Conservation (phyloP, 129 eudicot species). For the Escallonia herrerae region DNA sequence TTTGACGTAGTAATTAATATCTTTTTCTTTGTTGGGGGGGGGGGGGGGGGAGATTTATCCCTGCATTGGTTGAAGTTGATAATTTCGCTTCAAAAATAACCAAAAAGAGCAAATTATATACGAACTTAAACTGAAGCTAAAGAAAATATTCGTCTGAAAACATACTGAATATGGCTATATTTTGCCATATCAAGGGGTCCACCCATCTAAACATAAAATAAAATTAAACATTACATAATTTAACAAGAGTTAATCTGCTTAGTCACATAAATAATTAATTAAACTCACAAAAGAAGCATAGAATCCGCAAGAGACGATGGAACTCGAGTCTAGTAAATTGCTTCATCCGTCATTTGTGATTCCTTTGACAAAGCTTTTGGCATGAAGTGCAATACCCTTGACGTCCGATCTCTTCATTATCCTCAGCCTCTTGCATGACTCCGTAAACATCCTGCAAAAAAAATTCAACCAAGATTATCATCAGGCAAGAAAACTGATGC, state of each 20-base stretch:
- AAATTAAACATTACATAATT: neutral
- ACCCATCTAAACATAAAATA: too few species aligned
- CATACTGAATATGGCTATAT: too few species aligned
- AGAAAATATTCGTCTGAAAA: too few species aligned
- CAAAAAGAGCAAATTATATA: too few species aligned
- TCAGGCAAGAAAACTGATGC: too few species aligned
- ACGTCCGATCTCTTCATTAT: slow-evolving; percentile 47
- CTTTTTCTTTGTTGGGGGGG: too few species aligned
- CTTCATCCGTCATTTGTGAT: neutral
- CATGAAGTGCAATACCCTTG: slow-evolving; percentile 27
- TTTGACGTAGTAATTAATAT: too few species aligned
- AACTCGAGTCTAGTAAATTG: neutral
- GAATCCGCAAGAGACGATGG: neutral
- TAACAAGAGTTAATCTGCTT: neutral
- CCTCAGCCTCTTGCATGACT: slow-evolving; percentile 67
- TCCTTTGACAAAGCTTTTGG: slow-evolving; percentile 28
- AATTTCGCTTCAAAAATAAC: too few species aligned
- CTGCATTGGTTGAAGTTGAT: too few species aligned
- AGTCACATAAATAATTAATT: neutral
- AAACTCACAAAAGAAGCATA: neutral
- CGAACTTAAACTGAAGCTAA: too few species aligned
- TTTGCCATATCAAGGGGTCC: neutral
- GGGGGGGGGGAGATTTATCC: too few species aligned
- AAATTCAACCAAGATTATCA: neutral
- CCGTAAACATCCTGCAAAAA: slow-evolving; percentile 69